Evolutionary conservation across 257 asterid genomes (phyloP), one percentile per base, ranked within the genome.

Genomic region (Catharanthus roseus): DNA sequence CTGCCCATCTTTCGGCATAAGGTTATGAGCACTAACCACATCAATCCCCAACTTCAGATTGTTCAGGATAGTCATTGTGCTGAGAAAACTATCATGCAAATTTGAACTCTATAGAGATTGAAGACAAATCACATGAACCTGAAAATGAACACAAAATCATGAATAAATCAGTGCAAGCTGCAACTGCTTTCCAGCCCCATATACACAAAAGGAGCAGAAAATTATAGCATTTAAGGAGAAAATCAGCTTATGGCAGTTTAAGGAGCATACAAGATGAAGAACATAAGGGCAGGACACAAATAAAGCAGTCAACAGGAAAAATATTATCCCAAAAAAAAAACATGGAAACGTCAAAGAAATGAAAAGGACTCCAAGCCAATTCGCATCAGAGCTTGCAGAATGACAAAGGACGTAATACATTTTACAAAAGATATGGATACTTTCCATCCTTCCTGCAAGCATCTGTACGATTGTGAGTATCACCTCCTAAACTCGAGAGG

Each of bases 1-100:
- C 70, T 90, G 93, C 4, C 98, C 97, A 34, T 93, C 95, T 79
- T 93, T 93, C 7, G 98, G 88, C 64, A 93, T 74, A 74, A 93
- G 98, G 77, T 86, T 88, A 58, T 90, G 95, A 42, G 98, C 97
- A 34, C 90, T 78, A 28, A 90, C 77, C 29, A 93, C 85, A 19
- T 92, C 95, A 7, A 90, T 96, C 13, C 97, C 97, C 3, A 92
- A 85, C 87, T 92, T 92, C 67, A 90, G 78, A 82, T 81, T 87
- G 70, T 83, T 83, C 44, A 86, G 36, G 24, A 61, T 38, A 72
- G 87, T 71, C 96, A 86, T 88, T 36, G 60, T 58, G 15, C 36
- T 41, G 44, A 21, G 31, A 42, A 11, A 69, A 68, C 57, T 74
- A 72, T 74, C 74, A 65, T 31, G 57, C 31, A 76, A 61, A 56